phyloP scores from a whole-genome alignment of 2,329 filamentous ascomycete species.

The Dothideomycetidae sp. region DNA sequence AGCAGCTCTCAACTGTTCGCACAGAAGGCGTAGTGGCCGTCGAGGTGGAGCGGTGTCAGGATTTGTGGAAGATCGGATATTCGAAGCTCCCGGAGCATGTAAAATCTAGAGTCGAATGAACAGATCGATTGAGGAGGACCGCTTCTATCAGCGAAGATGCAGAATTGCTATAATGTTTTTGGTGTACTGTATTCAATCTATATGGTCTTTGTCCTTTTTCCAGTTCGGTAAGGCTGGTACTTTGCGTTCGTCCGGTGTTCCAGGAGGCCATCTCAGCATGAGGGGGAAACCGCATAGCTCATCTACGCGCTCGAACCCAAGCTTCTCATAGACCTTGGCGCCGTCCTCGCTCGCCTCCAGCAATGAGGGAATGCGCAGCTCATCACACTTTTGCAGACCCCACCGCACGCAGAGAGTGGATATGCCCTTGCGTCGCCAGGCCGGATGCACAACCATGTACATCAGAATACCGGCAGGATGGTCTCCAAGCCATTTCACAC shows the following conservation, averaged over 20 bases:
- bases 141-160: too few species aligned
- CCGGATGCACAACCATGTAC: slow-evolving; percentile 21
- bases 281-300: slow-evolving; percentile 6
- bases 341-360: slow-evolving; percentile 24
- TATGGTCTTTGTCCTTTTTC: too few species aligned
- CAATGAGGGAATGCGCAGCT: slow-evolving; percentile 22
- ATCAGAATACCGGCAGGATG: slow-evolving; percentile 15
- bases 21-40: neutral
- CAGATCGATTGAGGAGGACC: too few species aligned
- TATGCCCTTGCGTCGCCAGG: slow-evolving; percentile 24
- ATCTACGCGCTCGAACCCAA: slow-evolving; percentile 20
- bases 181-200: too few species aligned
- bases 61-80: too few species aligned
- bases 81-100: too few species aligned
- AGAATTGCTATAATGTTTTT: too few species aligned
- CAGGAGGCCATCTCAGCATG: slow-evolving; percentile 11
- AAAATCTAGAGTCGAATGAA: too few species aligned
- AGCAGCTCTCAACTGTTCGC: slow-evolving; percentile 12
- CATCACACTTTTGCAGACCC: slow-evolving; percentile 25
- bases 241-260: too few species aligned
- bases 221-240: too few species aligned
- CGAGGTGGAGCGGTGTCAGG: too few species aligned
- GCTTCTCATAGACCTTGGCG: slow-evolving; percentile 9
- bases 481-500: slow-evolving; percentile 13
- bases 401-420: slow-evolving; percentile 24